A percentile compares a stretch with the other conserved stretches of the same genome.
Conservation (phyloP, 108 stramenopile genomes). For the Asterionellopsis glacialis region DNA sequence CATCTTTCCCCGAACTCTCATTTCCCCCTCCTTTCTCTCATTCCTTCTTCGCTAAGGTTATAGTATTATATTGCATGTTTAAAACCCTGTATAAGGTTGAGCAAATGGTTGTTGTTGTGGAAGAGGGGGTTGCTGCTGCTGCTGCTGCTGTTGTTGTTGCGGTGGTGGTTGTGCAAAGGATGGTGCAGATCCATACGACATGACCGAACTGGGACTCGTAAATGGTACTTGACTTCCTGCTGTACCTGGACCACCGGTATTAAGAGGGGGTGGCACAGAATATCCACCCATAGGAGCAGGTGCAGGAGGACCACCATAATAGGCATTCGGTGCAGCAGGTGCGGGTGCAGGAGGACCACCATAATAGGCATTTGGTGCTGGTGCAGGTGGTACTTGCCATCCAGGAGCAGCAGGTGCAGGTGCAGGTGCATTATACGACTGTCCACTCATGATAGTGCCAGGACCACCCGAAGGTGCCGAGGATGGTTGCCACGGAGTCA, state of each 20-base stretch:
- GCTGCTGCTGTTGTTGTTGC: constrained; percentile 11
- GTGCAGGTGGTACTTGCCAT: constrained; percentile 7
- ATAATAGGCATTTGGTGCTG: background rate
- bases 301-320: background rate
- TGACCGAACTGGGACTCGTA: background rate
- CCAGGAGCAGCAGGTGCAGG: background rate
- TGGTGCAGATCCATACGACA: constrained; percentile 49
- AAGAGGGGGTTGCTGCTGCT: background rate
- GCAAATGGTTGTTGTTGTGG: constrained; percentile 1
- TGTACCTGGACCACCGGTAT: background rate
- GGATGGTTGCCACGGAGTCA: constrained; percentile 6
- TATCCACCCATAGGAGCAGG: background rate
- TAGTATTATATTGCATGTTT: background rate
- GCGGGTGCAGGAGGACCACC: constrained; percentile 1
- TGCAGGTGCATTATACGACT: background rate
- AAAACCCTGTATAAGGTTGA: background rate
- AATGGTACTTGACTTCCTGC: background rate
- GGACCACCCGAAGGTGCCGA: background rate
- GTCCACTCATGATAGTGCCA: background rate
- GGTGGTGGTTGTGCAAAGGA: constrained; percentile 52
- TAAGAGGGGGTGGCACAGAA: background rate
- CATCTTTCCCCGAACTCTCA: too few species aligned
- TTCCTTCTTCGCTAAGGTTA: background rate
- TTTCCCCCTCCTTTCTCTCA: background rate
- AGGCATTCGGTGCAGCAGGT: background rate